Percentiles rank a stretch among this genome's conserved stretches.
Conservation (phyloP, 768 basidiomycete species). For the Naematelia encephala region DNA sequence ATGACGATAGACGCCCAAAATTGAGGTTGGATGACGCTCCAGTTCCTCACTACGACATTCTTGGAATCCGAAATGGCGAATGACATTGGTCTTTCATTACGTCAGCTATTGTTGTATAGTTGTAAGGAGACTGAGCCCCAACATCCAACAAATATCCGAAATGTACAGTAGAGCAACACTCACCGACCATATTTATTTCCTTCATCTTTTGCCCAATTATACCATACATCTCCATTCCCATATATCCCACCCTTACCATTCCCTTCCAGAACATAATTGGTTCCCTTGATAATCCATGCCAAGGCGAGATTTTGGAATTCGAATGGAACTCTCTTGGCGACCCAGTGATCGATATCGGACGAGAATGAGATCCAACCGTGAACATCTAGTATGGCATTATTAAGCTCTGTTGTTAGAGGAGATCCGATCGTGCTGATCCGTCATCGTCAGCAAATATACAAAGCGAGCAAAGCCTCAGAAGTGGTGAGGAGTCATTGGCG, state of each 20-base stretch:
- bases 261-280: slow-evolving; percentile 69
- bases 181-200: slow-evolving; percentile 52
- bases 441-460: not conserved
- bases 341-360: slow-evolving; percentile 53
- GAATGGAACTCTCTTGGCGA: slow-evolving; percentile 48
- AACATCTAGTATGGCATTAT: slow-evolving; percentile 50
- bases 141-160: too few species aligned
- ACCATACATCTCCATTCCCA: slow-evolving; percentile 55
- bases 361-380: slow-evolving; percentile 52
- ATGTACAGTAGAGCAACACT: too few species aligned
- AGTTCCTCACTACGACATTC: slow-evolving; percentile 50
- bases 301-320: slow-evolving; percentile 53
- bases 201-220: slow-evolving; percentile 52
- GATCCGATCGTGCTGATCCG: slow-evolving; percentile 25
- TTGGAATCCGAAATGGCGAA: slow-evolving; percentile 52
- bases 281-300: slow-evolving; percentile 52
- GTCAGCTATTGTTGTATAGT: too few species aligned
- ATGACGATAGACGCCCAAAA: slow-evolving; percentile 55
- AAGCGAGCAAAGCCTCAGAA: too few species aligned
- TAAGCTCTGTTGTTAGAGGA: slow-evolving; percentile 41
- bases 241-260: slow-evolving; percentile 60
- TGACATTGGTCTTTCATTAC: slow-evolving; percentile 45
- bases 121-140: too few species aligned
- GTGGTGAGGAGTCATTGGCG: too few species aligned
- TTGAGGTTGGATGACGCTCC: slow-evolving; percentile 54